Percentiles rank a stretch among this genome's conserved stretches.
Evolutionary conservation across 2,329 filamentous ascomycete genomes (phyloP).

Genomic region (Cytospora piceicola): DNA sequence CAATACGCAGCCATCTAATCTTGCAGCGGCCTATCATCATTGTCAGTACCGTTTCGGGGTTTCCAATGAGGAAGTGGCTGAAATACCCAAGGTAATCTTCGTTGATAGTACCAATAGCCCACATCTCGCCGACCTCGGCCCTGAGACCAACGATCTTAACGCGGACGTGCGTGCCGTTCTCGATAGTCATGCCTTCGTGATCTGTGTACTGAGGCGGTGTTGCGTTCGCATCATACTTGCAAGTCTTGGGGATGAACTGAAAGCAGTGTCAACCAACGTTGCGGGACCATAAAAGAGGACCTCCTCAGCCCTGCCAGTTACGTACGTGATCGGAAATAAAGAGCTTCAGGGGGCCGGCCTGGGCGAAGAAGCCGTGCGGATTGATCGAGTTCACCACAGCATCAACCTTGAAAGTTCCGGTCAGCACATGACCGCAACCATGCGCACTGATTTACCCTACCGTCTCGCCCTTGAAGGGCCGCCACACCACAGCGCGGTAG

Average conservation of each 20-base stretch:
- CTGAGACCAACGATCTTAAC: slow-evolving; percentile 93
- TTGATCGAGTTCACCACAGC: slow-evolving; percentile 92
- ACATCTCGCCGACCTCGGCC: slow-evolving; percentile 93
- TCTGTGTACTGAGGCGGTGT: slow-evolving; percentile 97
- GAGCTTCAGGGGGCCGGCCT: slow-evolving; percentile 75
- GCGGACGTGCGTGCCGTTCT: slow-evolving; percentile 89
- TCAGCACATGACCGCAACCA: slow-evolving; percentile 24
- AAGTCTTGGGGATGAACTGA: slow-evolving; percentile 86
- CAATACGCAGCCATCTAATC: slow-evolving; percentile 14
- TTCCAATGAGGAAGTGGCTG: not conserved
- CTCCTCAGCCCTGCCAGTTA: slow-evolving; percentile 30
- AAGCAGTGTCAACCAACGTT: slow-evolving; percentile 34
- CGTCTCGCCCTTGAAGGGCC: slow-evolving; percentile 97
- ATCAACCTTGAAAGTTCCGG: slow-evolving; percentile 69
- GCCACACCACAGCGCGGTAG: slow-evolving; percentile 96
- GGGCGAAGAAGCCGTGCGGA: slow-evolving; percentile 86
- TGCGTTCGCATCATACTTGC: slow-evolving; percentile 93
- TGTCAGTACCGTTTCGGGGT: slow-evolving; percentile 2
- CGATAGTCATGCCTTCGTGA: slow-evolving; percentile 90
- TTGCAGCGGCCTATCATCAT: slow-evolving; percentile 23
- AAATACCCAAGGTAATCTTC: slow-evolving; percentile 72
- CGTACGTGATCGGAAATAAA: slow-evolving; percentile 84
- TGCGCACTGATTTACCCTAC: slow-evolving; percentile 51
- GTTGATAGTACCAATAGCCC: slow-evolving; percentile 96
- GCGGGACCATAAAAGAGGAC: not conserved